Evolutionary conservation across 129 eudicot genomes (phyloP), one percentile per base, ranked within the genome.

Genomic region (Chrysanthemum seticuspe): DNA sequence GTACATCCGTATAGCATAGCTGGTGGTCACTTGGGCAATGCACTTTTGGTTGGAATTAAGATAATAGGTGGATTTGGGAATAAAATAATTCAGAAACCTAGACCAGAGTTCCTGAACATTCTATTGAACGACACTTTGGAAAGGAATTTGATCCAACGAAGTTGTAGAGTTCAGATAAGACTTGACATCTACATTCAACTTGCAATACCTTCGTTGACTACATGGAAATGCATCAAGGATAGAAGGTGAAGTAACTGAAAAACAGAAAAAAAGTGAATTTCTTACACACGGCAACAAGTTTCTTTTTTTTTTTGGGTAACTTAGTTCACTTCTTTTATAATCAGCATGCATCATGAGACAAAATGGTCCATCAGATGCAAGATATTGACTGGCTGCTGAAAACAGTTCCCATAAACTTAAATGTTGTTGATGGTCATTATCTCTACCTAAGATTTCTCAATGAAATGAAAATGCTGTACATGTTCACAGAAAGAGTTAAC

Each of bases 81-180:
- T 53, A 67, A 14, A 36, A 13, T 18, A 54, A 36, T 71, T 40
- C 40, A 4, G 1, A 9, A 55, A 54, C 52, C 40, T 54, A 40
- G 44, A 14, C 19, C 40, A 72, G 59, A 50, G 48, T 27, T 62
- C 51, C 11, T 1, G 13, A 63, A 64, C 18, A 13, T 36, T 52
- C 14, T 62, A 51, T 57, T 13, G 7, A 74, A 31, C 10, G 78
- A 74, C 23, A 18, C 50, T 52, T 34, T 50, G 63, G n/a, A 74
- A 31, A 60, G 15, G 68, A 13, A 45, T 21, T 72, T 57, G 12
- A 48, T 18, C 5, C 10, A 10, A 21, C 61, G 34, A 60, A 73
- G 50, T 48, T 73, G 44, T 21, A 54, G 12, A 19, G 21, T 67
- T 19, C 44, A 16, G 57, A 67, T 67, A 48, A 40, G 44, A 10